These are phyloP conservation scores for Chenopodium album DNA, from an alignment of 148 eudicot species.

Conservation along the genomic window DNA sequence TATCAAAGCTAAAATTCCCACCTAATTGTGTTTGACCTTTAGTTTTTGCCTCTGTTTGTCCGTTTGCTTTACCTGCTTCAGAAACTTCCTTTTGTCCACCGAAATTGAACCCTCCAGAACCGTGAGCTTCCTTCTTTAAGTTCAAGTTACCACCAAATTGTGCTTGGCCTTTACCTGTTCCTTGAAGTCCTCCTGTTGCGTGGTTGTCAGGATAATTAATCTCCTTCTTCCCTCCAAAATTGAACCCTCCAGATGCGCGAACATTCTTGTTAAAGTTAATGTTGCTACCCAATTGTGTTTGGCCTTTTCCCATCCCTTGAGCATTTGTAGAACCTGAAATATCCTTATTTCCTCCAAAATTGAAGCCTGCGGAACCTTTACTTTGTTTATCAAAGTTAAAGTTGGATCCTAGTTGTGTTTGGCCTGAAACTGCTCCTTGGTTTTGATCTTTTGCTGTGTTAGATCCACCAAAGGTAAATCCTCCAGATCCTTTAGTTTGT, in stretches of 20 bases:
- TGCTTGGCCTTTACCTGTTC: not conserved
- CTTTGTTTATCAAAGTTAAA: not conserved
- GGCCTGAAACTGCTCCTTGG: not conserved
- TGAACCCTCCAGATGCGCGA: too few relatives aligned
- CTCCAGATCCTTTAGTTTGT: not conserved
- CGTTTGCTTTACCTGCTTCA: not conserved
- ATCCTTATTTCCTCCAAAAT: not conserved
- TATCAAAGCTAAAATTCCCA: not conserved
- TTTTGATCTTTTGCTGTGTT: not conserved
- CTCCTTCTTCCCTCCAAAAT: too few relatives aligned
- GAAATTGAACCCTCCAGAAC: not conserved
- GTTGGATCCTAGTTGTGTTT: not conserved
- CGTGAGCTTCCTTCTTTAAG: not conserved
- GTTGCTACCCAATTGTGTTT: not conserved
- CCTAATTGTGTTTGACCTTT: not conserved
- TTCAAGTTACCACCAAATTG: not conserved
- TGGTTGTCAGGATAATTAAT: too few relatives aligned
- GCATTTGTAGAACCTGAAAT: not conserved
- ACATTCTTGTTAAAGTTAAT: not conserved
- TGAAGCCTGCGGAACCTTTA: not conserved
- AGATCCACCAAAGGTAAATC: not conserved
- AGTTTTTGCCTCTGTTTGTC: not conserved
- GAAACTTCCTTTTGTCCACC: not conserved
- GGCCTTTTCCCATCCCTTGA: not conserved
- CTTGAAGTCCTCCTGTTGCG: too few relatives aligned